Percentiles rank a stretch among this genome's conserved stretches.
phyloP scores from a whole-genome alignment of 1,139 yeast genomes.

The Protomyces pachydermus region DNA sequence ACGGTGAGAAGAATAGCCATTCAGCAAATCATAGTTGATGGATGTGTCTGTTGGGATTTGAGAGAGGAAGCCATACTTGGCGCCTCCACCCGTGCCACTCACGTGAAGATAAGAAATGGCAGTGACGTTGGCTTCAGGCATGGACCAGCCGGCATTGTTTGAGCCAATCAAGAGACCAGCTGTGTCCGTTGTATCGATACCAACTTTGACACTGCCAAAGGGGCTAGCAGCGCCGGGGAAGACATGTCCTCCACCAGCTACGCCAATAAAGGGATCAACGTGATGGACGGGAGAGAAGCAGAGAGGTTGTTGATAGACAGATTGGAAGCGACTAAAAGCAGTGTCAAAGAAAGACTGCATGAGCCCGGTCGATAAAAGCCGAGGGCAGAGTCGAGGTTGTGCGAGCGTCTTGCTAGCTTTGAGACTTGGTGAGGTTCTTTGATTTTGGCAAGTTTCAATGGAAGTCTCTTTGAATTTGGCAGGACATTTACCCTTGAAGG shows the following conservation, averaged over 20 bases:
- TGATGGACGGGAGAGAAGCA: not conserved
- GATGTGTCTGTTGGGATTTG: conserved; percentile 14
- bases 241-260: conserved; percentile 24
- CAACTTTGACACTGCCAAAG: conserved; percentile 20
- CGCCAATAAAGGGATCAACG: conserved; percentile 23
- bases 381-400: too few species aligned
- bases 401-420: too few species aligned
- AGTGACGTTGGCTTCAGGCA: conserved; percentile 4
- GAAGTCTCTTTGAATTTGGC: too few species aligned
- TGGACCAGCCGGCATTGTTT: conserved; percentile 24
- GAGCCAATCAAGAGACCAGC: conserved; percentile 20
- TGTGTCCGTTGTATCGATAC: conserved; percentile 22
- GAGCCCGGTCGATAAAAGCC: too few species aligned
- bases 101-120: conserved; percentile 20
- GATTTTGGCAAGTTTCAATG: too few species aligned
- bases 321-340: too few species aligned
- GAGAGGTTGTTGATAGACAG: too few species aligned
- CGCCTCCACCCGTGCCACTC: conserved; percentile 24
- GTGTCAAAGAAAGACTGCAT: too few species aligned
- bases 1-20: conserved; percentile 6
- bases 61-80: conserved; percentile 17
- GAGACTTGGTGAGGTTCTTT: too few species aligned
- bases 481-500: too few species aligned
- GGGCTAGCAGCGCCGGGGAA: conserved; percentile 21
- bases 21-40: conserved; percentile 18